Evolutionary conservation across 1,139 yeast genomes (phyloP).

Genomic region (Suhomyces choctaworum): DNA sequence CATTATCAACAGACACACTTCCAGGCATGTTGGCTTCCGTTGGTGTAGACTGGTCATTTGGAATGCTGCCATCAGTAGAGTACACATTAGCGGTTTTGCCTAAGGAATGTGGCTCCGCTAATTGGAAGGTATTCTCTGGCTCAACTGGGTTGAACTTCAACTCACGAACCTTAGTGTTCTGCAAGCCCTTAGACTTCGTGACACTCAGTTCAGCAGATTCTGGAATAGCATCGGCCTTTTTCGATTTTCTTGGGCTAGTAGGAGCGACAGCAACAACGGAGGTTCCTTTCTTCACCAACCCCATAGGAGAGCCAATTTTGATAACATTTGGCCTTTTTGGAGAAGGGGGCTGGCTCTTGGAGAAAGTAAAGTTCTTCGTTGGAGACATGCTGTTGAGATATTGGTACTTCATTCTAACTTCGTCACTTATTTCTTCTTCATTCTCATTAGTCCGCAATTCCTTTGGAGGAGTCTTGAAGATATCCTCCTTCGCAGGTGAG

Average conservation of each 20-base stretch:
- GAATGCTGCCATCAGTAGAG: background rate
- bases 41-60: slow-evolving; percentile 10
- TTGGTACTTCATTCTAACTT: slow-evolving; percentile 16
- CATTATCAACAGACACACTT: slow-evolving; percentile 32
- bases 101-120: slow-evolving; percentile 1
- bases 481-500: slow-evolving; percentile 21
- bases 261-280: slow-evolving; percentile 18
- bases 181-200: slow-evolving; percentile 3
- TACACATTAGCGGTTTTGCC: slow-evolving; percentile 1
- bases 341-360: slow-evolving; percentile 11
- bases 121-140: background rate
- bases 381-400: slow-evolving; percentile 14
- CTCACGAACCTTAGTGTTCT: slow-evolving; percentile 10
- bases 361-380: slow-evolving; percentile 9
- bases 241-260: slow-evolving; percentile 7
- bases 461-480: slow-evolving; percentile 32
- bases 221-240: background rate
- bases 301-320: slow-evolving; percentile 44
- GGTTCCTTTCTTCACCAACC: slow-evolving; percentile 33
- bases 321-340: slow-evolving; percentile 29
- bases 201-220: background rate
- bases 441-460: slow-evolving; percentile 6
- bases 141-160: slow-evolving; percentile 6
- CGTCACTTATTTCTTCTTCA: slow-evolving; percentile 17
- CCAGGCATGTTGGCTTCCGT: background rate